Base-by-base conservation (phyloP, 2,329 filamentous ascomycete species). In the Fonsecaea pedrosoi region DNA sequence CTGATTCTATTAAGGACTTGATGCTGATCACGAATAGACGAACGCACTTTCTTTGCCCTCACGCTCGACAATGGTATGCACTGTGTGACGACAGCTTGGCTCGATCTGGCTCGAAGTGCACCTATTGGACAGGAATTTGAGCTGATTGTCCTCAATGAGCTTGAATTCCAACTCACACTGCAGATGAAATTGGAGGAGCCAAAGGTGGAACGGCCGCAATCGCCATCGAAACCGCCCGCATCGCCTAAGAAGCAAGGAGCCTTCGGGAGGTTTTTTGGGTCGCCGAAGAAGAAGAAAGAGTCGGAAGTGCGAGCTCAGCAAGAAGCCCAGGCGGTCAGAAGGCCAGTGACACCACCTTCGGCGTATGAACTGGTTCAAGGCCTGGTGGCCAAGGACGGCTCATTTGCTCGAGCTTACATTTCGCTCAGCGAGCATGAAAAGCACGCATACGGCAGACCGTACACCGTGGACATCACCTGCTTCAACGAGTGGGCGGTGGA, bases 401-500 rank as follows among this genome's bases (percentile, higher is more conserved):
- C 92, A 75, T 99, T 99, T 78, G 95, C 90, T 25, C 90, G 95
- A 62, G 90, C 95, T 3, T 99, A 99, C 73, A 90, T 99, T 18
- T 94, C 92, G 74, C 85, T 99, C 60, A 95, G 94, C 78, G 94
- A 97, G 76, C 93, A 97, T 75, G 95, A 99, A 79, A 84, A 87
- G 62, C 86, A 90, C 69, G 95, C 94, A 75, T 99, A 91, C 74
- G 95, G 95, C 40, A 89, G 95, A 18, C 93, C 92, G 8, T 90
- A 94, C 74, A 89, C 89, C 69, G 92, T 94, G 15, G 94, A 98
- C 73, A 89, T 98, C 64, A 91, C 92, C 18, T 96, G 93, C 80
- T 99, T 98, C 86, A 99, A 99, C 75, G 95, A 99, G 81, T 99
- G 95, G 95, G 95, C 95, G 0, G 89, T 91, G 2, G 95, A 99